These are phyloP conservation scores for Candida argentea DNA, from an alignment of 805 yeast species.

Conservation along the genomic window DNA sequence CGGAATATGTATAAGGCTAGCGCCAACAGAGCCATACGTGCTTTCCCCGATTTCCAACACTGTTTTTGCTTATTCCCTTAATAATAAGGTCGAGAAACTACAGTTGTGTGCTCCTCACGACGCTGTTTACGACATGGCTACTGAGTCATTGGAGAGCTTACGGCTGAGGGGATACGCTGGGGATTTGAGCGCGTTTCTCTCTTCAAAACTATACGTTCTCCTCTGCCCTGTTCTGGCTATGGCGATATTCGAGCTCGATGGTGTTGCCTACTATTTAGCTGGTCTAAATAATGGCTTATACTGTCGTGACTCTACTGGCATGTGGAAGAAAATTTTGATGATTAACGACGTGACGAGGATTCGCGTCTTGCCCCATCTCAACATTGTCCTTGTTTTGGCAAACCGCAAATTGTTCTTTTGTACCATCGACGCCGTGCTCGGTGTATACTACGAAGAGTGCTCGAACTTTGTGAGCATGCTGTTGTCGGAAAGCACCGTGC, in stretches of 20 bases:
- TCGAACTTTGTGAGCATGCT: constrained; percentile 36
- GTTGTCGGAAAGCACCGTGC: constrained; percentile 37
- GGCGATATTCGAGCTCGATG: constrained; percentile 35
- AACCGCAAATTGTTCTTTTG: constrained; percentile 52
- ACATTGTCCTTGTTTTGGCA: constrained; percentile 47
- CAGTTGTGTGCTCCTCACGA: constrained; percentile 45
- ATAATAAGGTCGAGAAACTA: constrained; percentile 38
- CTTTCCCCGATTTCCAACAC: constrained; percentile 45
- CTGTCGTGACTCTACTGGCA: constrained; percentile 32
- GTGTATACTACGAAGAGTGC: constrained; percentile 41
- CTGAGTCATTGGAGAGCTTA: constrained; percentile 12
- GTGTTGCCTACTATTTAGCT: constrained; percentile 36
- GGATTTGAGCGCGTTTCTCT: constrained; percentile 15
- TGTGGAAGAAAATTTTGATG: constrained; percentile 54
- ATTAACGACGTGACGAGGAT: constrained; percentile 46
- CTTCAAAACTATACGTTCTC: constrained; percentile 14
- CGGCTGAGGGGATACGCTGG: constrained; percentile 12
- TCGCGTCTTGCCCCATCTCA: constrained; percentile 46
- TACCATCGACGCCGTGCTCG: constrained; percentile 50
- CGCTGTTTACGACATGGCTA: constrained; percentile 31
- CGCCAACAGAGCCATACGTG: constrained; percentile 42
- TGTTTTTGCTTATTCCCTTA: constrained; percentile 55
- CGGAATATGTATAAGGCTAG: constrained; percentile 17
- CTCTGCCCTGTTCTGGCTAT: constrained; percentile 34
- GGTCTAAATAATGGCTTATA: constrained; percentile 62